Evolutionary conservation across 2,329 filamentous ascomycete genomes (phyloP), one percentile per base, ranked within the genome.

Genomic region (Aspergillus sp.): DNA sequence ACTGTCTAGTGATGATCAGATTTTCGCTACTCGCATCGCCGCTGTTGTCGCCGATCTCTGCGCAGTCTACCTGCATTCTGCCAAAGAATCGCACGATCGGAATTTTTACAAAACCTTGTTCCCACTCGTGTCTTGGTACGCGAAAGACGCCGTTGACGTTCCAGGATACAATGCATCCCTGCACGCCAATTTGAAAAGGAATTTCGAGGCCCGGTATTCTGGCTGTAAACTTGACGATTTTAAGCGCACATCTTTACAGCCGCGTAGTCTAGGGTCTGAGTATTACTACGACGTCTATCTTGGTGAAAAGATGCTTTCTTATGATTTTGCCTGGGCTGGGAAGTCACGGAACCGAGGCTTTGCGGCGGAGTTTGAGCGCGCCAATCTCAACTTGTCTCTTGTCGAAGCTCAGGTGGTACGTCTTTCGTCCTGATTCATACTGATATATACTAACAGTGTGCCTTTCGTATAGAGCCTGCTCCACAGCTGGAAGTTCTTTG

Each of bases 331-430:
- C 45, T 99, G 95, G 95, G 81, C 81, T 57, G 90, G 90, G 34
- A 41, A 41, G 48, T 76, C 61, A 67, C 83, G 81, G 66, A 84
- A 87, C 58, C 85, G 89, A 69, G 93, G 93, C 0, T 96, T 96
- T 77, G 85, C 86, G 64, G 85, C 86, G 53, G 95, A 99, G 74
- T 89, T 99, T 78, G 86, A 89, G 70, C 88, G 88, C 63, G 95
- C 94, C 47, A 99, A 99, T 75, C 81, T 90, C 64, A 98, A 99
- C 76, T 77, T 99, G 56, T 96, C 93, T 25, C 82, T 97, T 38
- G 92, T 99, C 38, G 93, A 98, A 75, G 91, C 94, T 25, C 93
- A 99, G 80, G 89, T 95, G 66, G 89, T 91, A 82, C 79, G 89
- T 74, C 54, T 46, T 41, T 41, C 43, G 28, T 30, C 2, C 1